Evolutionary conservation across 1,284 basidiomycete species (phyloP), one percentile per base, ranked within the genome.

Genomic region (Cryptococcus sp.): DNA sequence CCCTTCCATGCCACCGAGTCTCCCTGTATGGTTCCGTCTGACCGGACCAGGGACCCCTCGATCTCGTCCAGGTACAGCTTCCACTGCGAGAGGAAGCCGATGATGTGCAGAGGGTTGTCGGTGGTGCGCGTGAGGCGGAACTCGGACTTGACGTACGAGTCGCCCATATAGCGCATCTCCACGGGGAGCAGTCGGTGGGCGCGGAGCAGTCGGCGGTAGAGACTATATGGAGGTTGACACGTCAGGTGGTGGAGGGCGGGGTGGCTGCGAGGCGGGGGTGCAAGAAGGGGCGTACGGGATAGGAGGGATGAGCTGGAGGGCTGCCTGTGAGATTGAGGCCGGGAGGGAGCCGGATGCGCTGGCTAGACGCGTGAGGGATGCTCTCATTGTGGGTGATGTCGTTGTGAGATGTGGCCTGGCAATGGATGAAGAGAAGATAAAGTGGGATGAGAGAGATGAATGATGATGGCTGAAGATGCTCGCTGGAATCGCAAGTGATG

Each of bases 61-160:
- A 93, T 71, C 62, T 84, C 78, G 67, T 94, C 89, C 53, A 96
- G 81, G 73, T 96, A 97, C 57, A 83, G 71, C 75, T 94, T 95
- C 93, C 93, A 96, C 68, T 95, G 89, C 4, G 87, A 87, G 16
- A 96, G 80, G 71, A 97, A 97, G 1, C 90, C 91, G 71, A 96
- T 92, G 62, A 95, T 85, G 73, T 95, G 85, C 5, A 87, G 81
- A 2, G 91, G 89, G 77, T 96, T 95, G 36, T 86, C 86, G 12
- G 86, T 84, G n/a, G 82, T 79, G 63, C 79, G 83, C 61, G 94
- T 92, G 49, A 87, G 80, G 20, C 87, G 84, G 73, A 95, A 96
- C 75, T 97, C 92, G 62, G 87, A 84, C 79, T 91, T 95, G 56
- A 95, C 82, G 70, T 95, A 96, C 38, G 83, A 82, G 73, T 97